Evolutionary conservation across 306 rosid genomes (phyloP), one percentile per base, ranked within the genome.

Genomic region (Crataegus laevigata): DNA sequence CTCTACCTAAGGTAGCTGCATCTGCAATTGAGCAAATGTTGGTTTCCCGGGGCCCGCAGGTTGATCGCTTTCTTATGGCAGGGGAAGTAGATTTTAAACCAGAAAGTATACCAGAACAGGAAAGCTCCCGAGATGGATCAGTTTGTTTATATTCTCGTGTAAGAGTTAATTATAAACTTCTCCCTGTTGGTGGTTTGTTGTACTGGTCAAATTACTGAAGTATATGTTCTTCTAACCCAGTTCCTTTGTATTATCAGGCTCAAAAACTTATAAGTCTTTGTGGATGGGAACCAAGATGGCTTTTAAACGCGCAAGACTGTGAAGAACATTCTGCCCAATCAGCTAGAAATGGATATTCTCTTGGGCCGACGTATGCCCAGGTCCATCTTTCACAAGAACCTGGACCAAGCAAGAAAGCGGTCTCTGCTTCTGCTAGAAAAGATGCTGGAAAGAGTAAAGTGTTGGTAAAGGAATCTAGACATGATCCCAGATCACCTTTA

Each of bases 271-370:
- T 96, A 87, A 92, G 99, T 79, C 92, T 96, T 75, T 96, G 99
- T 77, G 99, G 99, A 45, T 96, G 99, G 99, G 99, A 96, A 88
- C 96, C 98, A 34, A 81, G 98, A 77, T 96, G 99, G 99, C 91
- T 84, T 79, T 83, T 89, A 72, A 91, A 96, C 77, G 86, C 88
- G 79, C 99, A 90, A 82, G 99, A 96, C 77, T 96, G 91, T 77
- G 99, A 96, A 85, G 99, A 96, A 70, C 96, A 96, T 81, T 96
- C 99, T 57, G 98, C 97, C 51, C 99, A 96, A 82, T 96, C 99
- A 74, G 96, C 97, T 80, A 91, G 99, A 81, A 92, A 96, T 87
- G 99, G 91, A 72, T 82, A 90, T 83, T 89, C 93, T 74, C 82
- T 90, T 36, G 93, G 87, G 30, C 99, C 90, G 17, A 84, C 87